phyloP scores from a whole-genome alignment of 2,329 filamentous ascomycete species.

The Fusarium armeniacum region DNA sequence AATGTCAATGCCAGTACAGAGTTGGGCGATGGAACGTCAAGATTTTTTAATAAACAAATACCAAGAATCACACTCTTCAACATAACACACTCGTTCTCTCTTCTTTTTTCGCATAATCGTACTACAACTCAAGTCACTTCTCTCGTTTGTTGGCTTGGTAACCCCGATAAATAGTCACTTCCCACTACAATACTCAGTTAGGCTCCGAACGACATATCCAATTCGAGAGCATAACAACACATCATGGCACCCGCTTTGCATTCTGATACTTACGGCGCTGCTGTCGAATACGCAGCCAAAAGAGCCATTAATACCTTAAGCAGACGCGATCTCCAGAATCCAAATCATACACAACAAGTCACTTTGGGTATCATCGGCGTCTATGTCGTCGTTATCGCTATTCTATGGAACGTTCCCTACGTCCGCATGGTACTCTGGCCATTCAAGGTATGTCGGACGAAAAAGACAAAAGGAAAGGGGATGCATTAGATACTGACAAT shows the following conservation, averaged over 20 bases:
- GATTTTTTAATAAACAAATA: neutral
- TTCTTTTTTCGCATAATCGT: neutral
- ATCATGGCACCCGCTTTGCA: slow-evolving; percentile 44
- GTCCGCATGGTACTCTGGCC: slow-evolving; percentile 82
- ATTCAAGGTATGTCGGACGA: slow-evolving; percentile 74
- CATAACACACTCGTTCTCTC: neutral
- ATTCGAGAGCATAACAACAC: neutral
- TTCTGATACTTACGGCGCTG: slow-evolving; percentile 37
- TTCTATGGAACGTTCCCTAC: slow-evolving; percentile 85
- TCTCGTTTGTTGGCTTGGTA: slow-evolving; percentile 27
- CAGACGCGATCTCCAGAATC: slow-evolving; percentile 67
- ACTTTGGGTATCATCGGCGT: slow-evolving; percentile 79
- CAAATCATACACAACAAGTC: slow-evolving; percentile 77
- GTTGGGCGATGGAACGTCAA: neutral
- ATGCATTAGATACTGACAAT: slow-evolving; percentile 12
- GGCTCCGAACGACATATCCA: neutral
- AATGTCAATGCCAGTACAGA: slow-evolving; percentile 1
- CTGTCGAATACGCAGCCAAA: slow-evolving; percentile 19
- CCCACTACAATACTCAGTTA: neutral
- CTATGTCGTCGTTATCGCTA: slow-evolving; percentile 80
- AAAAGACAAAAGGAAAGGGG: too few species aligned
- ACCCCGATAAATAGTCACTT: slow-evolving; percentile 18
- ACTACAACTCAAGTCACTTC: neutral
- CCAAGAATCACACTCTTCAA: neutral
- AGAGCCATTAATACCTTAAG: slow-evolving; percentile 52